phyloP scores from a whole-genome alignment of 2,329 filamentous ascomycete genomes.

The Clarireedia hainanense region DNA sequence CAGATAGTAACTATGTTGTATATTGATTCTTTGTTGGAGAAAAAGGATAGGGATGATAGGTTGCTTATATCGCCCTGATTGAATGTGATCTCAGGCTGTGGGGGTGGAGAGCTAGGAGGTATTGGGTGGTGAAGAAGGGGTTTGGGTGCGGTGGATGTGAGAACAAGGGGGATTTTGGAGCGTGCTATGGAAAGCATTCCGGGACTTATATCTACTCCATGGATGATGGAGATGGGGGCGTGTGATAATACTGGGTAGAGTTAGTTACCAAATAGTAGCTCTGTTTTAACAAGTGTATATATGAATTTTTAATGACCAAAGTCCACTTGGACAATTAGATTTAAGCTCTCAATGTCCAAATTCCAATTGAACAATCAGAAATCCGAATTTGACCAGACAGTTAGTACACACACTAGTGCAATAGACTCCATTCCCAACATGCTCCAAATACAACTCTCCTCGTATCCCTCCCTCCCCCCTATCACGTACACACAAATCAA shows the following conservation, averaged over 20 bases:
- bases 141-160: too few relatives aligned
- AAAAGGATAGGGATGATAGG: not conserved
- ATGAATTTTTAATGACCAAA: too few relatives aligned
- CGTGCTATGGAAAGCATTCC: not conserved
- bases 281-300: too few relatives aligned
- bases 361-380: too few relatives aligned
- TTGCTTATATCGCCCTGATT: not conserved
- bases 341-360: too few relatives aligned
- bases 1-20: constrained; percentile 1
- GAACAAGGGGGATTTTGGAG: not conserved
- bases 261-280: not conserved
- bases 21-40: not conserved
- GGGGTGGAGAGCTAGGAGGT: not conserved
- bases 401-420: too few relatives aligned
- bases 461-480: not conserved
- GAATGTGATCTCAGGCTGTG: not conserved
- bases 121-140: not conserved
- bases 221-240: not conserved
- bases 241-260: not conserved
- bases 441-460: too few relatives aligned
- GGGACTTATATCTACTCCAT: not conserved
- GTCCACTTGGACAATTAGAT: too few relatives aligned
- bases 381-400: too few relatives aligned
- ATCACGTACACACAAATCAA: not conserved
- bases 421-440: too few relatives aligned